A percentile compares a stretch with the other conserved stretches of the same genome.
Conservation (phyloP, 345 rosid genomes). For the Laguncularia racemosa region DNA sequence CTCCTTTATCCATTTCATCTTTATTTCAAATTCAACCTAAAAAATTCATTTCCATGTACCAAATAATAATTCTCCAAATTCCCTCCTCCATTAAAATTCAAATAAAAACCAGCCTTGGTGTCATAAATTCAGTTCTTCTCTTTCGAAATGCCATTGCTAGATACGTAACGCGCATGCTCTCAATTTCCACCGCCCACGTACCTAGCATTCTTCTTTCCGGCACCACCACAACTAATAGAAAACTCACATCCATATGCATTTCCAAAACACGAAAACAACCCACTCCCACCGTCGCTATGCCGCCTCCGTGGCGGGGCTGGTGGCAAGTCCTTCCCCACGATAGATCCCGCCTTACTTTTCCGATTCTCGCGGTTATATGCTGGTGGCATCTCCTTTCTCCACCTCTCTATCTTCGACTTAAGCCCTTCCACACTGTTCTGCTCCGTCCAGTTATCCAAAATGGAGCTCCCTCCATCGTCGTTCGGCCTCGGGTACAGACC, state of each 20-base stretch:
- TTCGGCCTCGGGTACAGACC: slow-evolving; percentile 41
- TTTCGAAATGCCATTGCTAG: slow-evolving; percentile 25
- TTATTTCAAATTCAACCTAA: too few relatives aligned
- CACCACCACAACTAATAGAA: slow-evolving; percentile 76
- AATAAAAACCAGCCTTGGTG: too few relatives aligned
- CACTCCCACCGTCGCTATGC: slow-evolving; percentile 18
- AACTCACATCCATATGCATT: slow-evolving; percentile 71
- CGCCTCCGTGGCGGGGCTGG: slow-evolving; percentile 8
- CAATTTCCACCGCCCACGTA: slow-evolving; percentile 25
- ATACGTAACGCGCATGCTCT: too few relatives aligned
- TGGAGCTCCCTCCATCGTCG: slow-evolving; percentile 30
- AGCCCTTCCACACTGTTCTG: slow-evolving; percentile 37
- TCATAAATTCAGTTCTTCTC: not conserved
- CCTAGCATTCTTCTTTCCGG: slow-evolving; percentile 25
- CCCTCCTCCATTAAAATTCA: too few relatives aligned
- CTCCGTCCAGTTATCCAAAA: slow-evolving; percentile 48
- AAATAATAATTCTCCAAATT: too few relatives aligned
- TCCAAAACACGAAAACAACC: slow-evolving; percentile 78
- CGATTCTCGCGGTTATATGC: slow-evolving; percentile 12
- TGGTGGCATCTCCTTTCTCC: slow-evolving; percentile 56
- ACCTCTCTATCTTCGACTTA: slow-evolving; percentile 55
- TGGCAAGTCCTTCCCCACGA: slow-evolving; percentile 9
- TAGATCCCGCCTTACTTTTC: slow-evolving; percentile 13
- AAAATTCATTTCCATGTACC: too few relatives aligned
- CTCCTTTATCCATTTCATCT: too few relatives aligned